A percentile compares a stretch with the other conserved stretches of the same genome.
phyloP scores from a whole-genome alignment of 2,329 filamentous ascomycete species.

The Cercospora canescens region DNA sequence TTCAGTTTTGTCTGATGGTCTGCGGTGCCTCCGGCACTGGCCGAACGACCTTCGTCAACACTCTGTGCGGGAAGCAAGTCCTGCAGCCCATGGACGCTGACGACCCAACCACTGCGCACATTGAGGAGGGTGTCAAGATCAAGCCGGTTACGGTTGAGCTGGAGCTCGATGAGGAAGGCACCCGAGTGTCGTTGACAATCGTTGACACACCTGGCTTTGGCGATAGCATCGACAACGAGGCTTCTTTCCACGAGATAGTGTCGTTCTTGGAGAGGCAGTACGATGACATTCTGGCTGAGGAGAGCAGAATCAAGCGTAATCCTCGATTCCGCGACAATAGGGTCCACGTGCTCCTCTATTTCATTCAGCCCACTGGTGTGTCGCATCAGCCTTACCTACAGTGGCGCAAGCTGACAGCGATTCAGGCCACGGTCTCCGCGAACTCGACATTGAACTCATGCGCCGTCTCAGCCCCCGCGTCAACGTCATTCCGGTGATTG shows the following conservation, averaged over 20 bases:
- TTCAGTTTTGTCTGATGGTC: conserved; percentile 99
- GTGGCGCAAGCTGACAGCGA: conserved; percentile 12
- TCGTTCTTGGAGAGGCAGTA: conserved; percentile 99
- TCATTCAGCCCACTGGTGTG: conserved; percentile 90
- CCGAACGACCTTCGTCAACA: conserved; percentile 99
- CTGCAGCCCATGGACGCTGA: conserved; percentile 90
- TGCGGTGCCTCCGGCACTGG: conserved; percentile 98
- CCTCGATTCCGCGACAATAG: conserved; percentile 98
- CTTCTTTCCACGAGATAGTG: conserved; percentile 93
- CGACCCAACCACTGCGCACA: conserved; percentile 81
- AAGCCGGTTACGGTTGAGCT: conserved; percentile 97
- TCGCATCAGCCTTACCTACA: background rate
- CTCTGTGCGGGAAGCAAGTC: conserved; percentile 92
- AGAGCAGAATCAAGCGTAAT: conserved; percentile 99
- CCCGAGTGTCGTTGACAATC: conserved; percentile 95
- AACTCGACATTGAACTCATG: conserved; percentile 99
- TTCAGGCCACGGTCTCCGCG: conserved; percentile 70
- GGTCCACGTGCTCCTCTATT: conserved; percentile 97
- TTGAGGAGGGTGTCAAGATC: conserved; percentile 97
- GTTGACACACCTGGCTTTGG: conserved; percentile 98
- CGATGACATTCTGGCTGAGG: conserved; percentile 97
- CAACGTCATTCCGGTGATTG: conserved; percentile 98
- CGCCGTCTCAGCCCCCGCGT: conserved; percentile 96
- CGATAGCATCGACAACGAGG: conserved; percentile 97
- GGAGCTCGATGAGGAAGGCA: conserved; percentile 97